Base-by-base conservation (phyloP, 257 asterid genomes). In the Fraxinus anomala region DNA sequence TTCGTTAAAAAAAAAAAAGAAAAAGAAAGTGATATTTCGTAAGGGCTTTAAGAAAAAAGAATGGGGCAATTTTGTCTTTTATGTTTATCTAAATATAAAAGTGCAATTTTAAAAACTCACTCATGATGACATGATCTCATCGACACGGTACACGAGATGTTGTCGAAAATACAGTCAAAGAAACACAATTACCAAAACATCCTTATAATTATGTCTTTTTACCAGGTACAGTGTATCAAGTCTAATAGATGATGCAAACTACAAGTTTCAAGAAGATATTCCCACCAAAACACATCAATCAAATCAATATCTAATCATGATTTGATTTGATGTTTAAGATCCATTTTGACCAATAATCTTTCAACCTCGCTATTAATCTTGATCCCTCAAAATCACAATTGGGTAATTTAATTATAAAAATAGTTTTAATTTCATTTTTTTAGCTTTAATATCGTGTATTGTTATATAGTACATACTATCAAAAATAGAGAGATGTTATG, bases 291-390 rank as follows among this genome's bases (percentile, higher is more conserved):
- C 47, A 34, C 54, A 76, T 76, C 84, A 33, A 73, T 84, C 88
- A 84, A 79, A 85, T 82, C 86, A 82, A 79, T 13, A 16, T 8
- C 85, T 82, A 85, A 85, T 85, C 86, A 85, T 85, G 82, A 74
- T 73, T 10, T 76, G 88, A 85, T 73, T 56, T 40, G 82, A 84
- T 76, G 77, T 84, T 79, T 68, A 81, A 42, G 78, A 68, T 81
- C 74, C 40, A 23, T 59, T 63, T 24, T 36, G 34, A 6, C 33
- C 23, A 3, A 13, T 4, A 30, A n/a, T 19, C 65, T 16, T 17
- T 26, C 10, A 16, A n/a, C 28, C 17, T 51, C 13, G 54, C 51
- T 40, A 1, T 40, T 40, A 40, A 44, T 44, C 51, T 44, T 44
- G 51, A 13, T 44, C 51, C 51, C 51, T 12, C 54, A 44, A 44